These are phyloP conservation scores for Leptosphaerulina australis DNA, from an alignment of 2,329 filamentous ascomycete genomes.

Conservation along the genomic window DNA sequence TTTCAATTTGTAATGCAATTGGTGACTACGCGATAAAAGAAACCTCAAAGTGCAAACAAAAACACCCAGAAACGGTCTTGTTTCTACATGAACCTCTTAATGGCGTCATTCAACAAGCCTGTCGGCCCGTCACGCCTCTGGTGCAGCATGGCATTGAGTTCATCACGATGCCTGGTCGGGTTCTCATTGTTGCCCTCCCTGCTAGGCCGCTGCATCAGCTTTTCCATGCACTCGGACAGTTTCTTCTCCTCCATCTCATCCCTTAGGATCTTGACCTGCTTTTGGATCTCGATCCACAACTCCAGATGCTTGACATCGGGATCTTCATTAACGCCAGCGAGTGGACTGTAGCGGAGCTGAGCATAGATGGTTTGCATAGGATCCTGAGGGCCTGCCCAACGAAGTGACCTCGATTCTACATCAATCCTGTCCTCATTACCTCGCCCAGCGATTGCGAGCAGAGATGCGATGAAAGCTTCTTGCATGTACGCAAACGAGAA, in stretches of 20 bases:
- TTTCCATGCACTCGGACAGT: conserved; percentile 13
- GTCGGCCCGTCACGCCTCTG: conserved; percentile 8
- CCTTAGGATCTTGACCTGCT: conserved; percentile 51
- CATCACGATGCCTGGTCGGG: conserved; percentile 25
- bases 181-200: not conserved
- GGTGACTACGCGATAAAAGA: not conserved
- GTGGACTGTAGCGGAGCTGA: not conserved
- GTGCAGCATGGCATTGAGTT: conserved; percentile 34
- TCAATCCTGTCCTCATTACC: conserved; percentile 22
- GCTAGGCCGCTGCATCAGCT: conserved; percentile 1
- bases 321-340: conserved; percentile 11
- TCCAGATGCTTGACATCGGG: conserved; percentile 46
- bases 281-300: conserved; percentile 52
- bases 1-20: not conserved
- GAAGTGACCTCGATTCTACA: conserved; percentile 17
- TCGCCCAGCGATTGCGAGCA: conserved; percentile 46
- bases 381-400: conserved; percentile 39
- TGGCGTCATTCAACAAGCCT: not conserved
- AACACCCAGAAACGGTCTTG: not conserved
- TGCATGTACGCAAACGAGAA: conserved; percentile 57
- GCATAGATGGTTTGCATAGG: conserved; percentile 22
- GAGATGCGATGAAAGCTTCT: conserved; percentile 51
- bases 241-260: conserved; percentile 48
- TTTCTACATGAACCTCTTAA: conserved; percentile 15
- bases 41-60: not conserved